Evolutionary conservation across 2,329 filamentous ascomycete species (phyloP), one percentile per base, ranked within the genome.

Genomic region (Nannizzia gypsea): DNA sequence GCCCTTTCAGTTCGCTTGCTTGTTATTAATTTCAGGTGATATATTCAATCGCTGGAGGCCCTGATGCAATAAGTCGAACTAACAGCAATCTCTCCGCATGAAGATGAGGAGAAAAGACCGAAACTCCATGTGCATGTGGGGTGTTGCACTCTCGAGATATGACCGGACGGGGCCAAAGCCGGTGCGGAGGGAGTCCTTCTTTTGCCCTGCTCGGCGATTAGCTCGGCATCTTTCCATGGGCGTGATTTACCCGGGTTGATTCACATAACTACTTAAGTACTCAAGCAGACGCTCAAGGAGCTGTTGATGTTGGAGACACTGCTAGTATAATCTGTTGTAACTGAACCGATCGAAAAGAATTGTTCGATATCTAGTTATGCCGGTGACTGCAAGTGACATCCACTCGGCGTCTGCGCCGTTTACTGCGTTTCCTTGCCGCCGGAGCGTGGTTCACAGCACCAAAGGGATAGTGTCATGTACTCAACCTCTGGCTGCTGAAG

Each of bases 371-470:
- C 17, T 24, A 52, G 57, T 48, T 6, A 63, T 63, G 63, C 40
- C 28, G 15, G 44, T 62, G 56, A 62, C 52, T 40, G 56, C 59
- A n/a, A 22, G 36, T 28, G 61, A 63, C 20, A 58, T 64, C 52
- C 63, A 59, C 42, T 61, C 59, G 6, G 60, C 56, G 3, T 31
- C 8, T 13, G 24, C 54, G 11, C 57, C 56, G 60, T 85, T 89
- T 67, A 76, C 80, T 63, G 80, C 82, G 63, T 92, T 89, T 70
- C 74, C 88, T 8, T 95, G 90, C 66, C 83, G 92, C 42, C 81
- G 93, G 63, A 96, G 92, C 67, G 90, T 95, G 11, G 89, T 97
- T 11, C 91, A 97, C 72, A 96, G 90, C 72, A 91, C 88, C 3
- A 87, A 91, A 68, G 92, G 90, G 52, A 96, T 97, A 61, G 88